Base-by-base conservation (phyloP, 306 rosid genomes). In the Senna tora region DNA sequence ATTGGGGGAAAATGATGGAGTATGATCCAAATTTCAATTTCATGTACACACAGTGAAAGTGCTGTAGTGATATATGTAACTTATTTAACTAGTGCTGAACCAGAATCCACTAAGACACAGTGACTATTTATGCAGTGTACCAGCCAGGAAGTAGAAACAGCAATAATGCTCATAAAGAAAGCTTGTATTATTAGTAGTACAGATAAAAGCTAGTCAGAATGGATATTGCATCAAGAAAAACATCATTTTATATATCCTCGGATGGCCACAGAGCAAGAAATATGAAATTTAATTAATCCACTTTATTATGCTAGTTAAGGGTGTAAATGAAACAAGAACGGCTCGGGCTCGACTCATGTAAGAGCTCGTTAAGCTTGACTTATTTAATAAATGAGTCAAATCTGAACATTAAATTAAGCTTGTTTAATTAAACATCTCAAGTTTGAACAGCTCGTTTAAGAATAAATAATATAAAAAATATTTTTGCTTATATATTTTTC, bases 1-100 rank as follows among this genome's bases (percentile, higher is more conserved):
- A 11, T 41, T 33, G 28, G 63, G 36, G 30, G 45, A 45, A 59
- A 34, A n/a, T 30, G 58, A 33, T 32, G 67, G 55, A 65, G 52
- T 33, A 28, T 58, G 74, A 56, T 60, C 74, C 56, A 69, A 74
- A 75, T 75, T 75, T 65, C 41, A 55, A n/a, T n/a, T n/a, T n/a
- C n/a, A n/a, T n/a, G n/a, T 36, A 67, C 43, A 74, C 79, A 60
- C 46, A 38, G 33, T 67, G 64, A 39, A 38, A 38, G 4, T 38
- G 42, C 14, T 51, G 43, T 13, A 28, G 33, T 33, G 43, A 14
- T 39, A 38, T 25, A 25, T 25, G 30, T 25, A 25, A 25, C 1
- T 25, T 25, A 25, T 1, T 25, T 1, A 25, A 25, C 30, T 25
- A 1, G 30, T 25, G 30, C 30, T 25, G 30, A 25, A 25, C 30